Evolutionary conservation across 768 basidiomycete species (phyloP), one percentile per base, ranked within the genome.

Genomic region (Suillus sp.): DNA sequence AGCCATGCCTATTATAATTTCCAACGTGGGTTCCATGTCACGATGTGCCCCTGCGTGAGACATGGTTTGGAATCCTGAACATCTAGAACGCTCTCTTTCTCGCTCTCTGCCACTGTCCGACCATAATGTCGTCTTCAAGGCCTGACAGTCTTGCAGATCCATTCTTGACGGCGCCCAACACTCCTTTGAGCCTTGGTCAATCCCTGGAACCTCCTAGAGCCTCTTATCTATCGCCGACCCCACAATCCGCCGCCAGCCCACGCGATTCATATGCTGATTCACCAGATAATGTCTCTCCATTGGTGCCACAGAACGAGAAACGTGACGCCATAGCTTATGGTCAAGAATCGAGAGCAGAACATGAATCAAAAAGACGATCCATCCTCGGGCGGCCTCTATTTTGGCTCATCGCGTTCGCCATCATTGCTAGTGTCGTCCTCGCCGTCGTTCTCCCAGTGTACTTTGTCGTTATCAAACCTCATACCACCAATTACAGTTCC

Each of bases 371-470:
- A 38, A 76, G 54, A 50, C 73, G 64, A 59, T 55, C 67, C n/a
- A 32, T 68, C 53, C 7, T 70, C 51, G 22, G 34, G 35, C 67
- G 75, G 2, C 74, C 62, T 40, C 27, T 70, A 45, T 69, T 73
- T 43, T 77, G 74, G 73, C 30, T 75, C 18, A 62, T 76, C 47
- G 70, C 67, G 37, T 63, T 80, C 37, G 22, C 61, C 18, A 58
- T 78, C 32, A 71, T 79, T 32, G 27, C 25, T 13, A 3, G 40
- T 4, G 65, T 78, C 43, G 66, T 77, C 32, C 69, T 74, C 16
- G 78, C 78, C 35, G 75, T 84, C 54, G 72, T 81, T 14, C 68
- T 86, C 8, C 84, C 80, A 0, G 75, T 82, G 59, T 75, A 76
- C 57, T 72, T 76, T 55, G 30, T 75, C 11, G 69, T 70, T 22